These are phyloP conservation scores for Cladosporium halotolerans DNA, from an alignment of 2,329 filamentous ascomycete genomes.

Conservation along the genomic window DNA sequence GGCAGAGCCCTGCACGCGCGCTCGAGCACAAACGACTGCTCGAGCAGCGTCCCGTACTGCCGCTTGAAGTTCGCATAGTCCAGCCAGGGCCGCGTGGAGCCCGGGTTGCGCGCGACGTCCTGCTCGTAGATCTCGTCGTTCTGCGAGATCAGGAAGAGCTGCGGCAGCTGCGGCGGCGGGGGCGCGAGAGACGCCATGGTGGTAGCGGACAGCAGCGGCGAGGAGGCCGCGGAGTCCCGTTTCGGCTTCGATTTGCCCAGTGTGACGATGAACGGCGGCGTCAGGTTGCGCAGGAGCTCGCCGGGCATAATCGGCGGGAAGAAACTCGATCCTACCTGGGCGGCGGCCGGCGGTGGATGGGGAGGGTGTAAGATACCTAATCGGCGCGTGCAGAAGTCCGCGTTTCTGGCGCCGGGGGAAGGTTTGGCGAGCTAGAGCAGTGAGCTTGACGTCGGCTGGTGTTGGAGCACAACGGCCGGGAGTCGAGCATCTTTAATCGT, in stretches of 20 bases:
- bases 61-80: conserved; percentile 88
- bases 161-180: conserved; percentile 17
- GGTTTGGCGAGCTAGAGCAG: not conserved
- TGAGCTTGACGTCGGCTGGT: conserved; percentile 5
- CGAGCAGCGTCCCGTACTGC: conserved; percentile 74
- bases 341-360: conserved; percentile 3
- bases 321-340: conserved; percentile 1
- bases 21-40: conserved; percentile 85
- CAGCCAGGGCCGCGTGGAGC: conserved; percentile 88
- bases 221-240: conserved; percentile 2
- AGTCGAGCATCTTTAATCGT: too few relatives aligned
- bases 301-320: conserved; percentile 37
- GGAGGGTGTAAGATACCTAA: not conserved
- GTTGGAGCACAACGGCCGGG: too few relatives aligned
- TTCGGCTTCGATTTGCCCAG: conserved; percentile 21
- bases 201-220: not conserved
- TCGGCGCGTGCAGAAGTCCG: not conserved
- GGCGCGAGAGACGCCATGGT: conserved; percentile 1
- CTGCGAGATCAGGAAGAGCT: conserved; percentile 55
- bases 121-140: conserved; percentile 96
- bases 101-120: conserved; percentile 79
- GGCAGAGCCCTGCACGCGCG: conserved; percentile 84
- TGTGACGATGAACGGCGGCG: conserved; percentile 23
- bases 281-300: conserved; percentile 39
- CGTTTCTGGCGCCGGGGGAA: not conserved